Evolutionary conservation across 2,329 filamentous ascomycete genomes (phyloP), one percentile per base, ranked within the genome.

Genomic region (Fusarium heterosporum): DNA sequence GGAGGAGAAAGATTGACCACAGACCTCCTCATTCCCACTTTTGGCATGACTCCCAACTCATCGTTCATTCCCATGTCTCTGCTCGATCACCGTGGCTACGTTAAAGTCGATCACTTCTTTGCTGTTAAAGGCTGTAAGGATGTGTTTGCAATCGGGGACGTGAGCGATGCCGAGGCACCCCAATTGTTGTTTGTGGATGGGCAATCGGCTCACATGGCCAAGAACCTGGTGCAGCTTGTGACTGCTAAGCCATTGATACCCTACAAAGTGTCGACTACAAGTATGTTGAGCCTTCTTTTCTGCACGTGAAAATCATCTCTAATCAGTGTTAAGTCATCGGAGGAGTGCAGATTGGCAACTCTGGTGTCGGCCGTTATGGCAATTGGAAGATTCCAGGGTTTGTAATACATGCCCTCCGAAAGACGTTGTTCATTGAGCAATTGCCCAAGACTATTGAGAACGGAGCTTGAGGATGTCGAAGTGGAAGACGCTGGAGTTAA

Each of bases 381-480:
- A 51, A 51, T 10, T 55, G 52, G 52, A 26, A 45, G 13, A 32
- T 55, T 6, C 45, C 52, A 3, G 52, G 52, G 1, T 55, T 55
- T 5, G 6, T 50, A 12, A 28, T 38, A 1, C 10, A 39, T 50
- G 19, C 26, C 14, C 30, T 55, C 4, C 19, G 45, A 5, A 55
- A 55, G 28, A 51, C 52, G 1, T 13, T 55, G 16, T 55, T 55
- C 34, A 28, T 55, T 1, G 52, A 55, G 6, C 28, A 41, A 28
- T 22, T 55, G 22, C 45, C 45, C 1, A 55, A 55, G 11, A 51
- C 40, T 16, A n/a, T 55, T 14, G 28, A 55, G 8, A 13, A 38
- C 22, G 28, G 28, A 6, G 28, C 5, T 29, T 29, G 11, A 22
- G 22, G 22, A 22, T 22, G 22, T 16, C 40, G 29, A 11, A 25